These are phyloP conservation scores for Rosa chinensis DNA, from an alignment of 306 rosid species.

Conservation along the genomic window DNA sequence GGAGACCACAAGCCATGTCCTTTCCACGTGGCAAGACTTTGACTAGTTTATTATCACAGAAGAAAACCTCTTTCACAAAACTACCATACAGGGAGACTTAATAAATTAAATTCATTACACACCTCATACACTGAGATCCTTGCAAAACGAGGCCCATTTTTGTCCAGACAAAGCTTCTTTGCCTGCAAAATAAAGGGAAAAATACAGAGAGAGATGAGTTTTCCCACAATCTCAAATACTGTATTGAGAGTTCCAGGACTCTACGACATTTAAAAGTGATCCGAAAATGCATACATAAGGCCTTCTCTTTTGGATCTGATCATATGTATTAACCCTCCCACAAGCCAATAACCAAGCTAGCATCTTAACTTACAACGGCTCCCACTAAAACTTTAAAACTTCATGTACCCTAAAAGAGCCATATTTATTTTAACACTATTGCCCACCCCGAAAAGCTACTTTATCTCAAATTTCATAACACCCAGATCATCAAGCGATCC, in stretches of 20 bases:
- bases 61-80: conserved; percentile 4
- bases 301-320: not conserved
- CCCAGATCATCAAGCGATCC: not conserved
- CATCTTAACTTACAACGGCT: not conserved
- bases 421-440: not conserved
- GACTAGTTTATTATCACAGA: not conserved
- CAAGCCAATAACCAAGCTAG: not conserved
- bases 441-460: not conserved
- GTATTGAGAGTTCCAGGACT: not conserved
- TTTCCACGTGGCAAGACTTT: not conserved
- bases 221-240: not conserved
- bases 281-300: not conserved
- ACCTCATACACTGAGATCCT: conserved; percentile 92
- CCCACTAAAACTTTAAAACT: not conserved
- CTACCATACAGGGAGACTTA: conserved; percentile 10
- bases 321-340: not conserved
- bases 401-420: not conserved
- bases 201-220: not conserved
- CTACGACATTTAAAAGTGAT: not conserved
- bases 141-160: conserved; percentile 75
- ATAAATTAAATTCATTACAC: conserved; percentile 22
- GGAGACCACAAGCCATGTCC: not conserved
- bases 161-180: conserved; percentile 85
- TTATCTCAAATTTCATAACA: not conserved
- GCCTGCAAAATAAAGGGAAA: conserved; percentile 48